Evolutionary conservation across 495 filamentous ascomycete species (phyloP).

Genomic region (Aspergillus haitiensis): DNA sequence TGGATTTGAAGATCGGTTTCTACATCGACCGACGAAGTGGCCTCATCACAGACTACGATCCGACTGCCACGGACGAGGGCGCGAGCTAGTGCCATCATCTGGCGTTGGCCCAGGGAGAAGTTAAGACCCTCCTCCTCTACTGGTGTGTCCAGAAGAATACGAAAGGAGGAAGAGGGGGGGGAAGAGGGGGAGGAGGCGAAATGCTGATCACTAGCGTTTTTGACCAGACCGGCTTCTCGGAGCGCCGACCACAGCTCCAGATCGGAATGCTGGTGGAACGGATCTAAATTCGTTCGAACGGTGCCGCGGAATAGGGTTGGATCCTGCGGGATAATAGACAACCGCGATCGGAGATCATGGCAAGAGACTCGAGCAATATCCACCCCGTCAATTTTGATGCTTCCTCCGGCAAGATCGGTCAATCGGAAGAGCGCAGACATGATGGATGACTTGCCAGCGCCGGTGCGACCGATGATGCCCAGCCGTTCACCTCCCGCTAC

Average conservation of each 20-base stretch:
- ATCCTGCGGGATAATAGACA: conserved; percentile 99
- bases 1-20: not conserved
- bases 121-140: conserved; percentile 47
- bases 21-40: conserved; percentile 28
- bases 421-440: conserved; percentile 92
- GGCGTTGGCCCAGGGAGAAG: conserved; percentile 66
- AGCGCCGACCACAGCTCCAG: conserved; percentile 97
- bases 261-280: conserved; percentile 90
- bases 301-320: conserved; percentile 95
- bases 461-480: conserved; percentile 93
- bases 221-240: conserved; percentile 54
- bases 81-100: conserved; percentile 87
- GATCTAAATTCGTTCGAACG: conserved; percentile 92
- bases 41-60: conserved; percentile 94
- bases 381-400: conserved; percentile 73
- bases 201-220: conserved; percentile 1
- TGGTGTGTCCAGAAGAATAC: conserved; percentile 16
- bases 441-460: conserved; percentile 92
- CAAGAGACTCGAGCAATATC: conserved; percentile 89
- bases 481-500: conserved; percentile 97
- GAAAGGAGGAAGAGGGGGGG: not conserved
- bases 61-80: conserved; percentile 92
- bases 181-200: not conserved
- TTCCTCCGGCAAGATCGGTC: conserved; percentile 78
- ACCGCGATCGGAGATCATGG: conserved; percentile 78